These are phyloP conservation scores for Crithidia brevicula DNA, from an alignment of 208 protist species.

Conservation along the genomic window DNA sequence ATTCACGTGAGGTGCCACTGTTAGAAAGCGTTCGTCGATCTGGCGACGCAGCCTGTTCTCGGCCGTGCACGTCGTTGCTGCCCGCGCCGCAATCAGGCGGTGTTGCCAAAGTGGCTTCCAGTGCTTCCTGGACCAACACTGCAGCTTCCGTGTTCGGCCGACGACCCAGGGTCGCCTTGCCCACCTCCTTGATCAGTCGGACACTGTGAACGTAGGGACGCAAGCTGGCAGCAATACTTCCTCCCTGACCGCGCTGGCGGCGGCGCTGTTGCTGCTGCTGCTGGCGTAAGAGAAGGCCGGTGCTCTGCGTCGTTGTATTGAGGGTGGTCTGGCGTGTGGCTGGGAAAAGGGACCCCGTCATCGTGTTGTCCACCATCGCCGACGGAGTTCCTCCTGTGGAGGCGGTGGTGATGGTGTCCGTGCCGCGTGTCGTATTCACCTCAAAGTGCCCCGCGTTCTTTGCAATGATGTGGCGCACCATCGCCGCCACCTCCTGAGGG, in stretches of 20 bases:
- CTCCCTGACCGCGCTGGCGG: conserved; percentile 14
- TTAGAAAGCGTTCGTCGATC: too few relatives aligned
- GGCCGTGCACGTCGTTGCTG: neutral
- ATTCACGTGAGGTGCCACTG: neutral
- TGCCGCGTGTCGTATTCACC: conserved; percentile 29
- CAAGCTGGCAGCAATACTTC: conserved; percentile 7
- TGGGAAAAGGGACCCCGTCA: conserved; percentile 16
- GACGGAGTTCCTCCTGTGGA: neutral
- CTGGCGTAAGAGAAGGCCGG: conserved; percentile 24
- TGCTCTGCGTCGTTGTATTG: conserved; percentile 31
- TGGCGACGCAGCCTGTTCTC: neutral
- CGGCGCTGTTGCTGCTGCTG: conserved; percentile 38
- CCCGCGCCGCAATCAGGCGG: neutral
- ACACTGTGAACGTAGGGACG: conserved; percentile 28
- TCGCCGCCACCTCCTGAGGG: conserved; percentile 28
- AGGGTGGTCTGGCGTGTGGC: conserved; percentile 11
- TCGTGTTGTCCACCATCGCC: conserved; percentile 22
- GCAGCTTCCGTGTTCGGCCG: conserved; percentile 22
- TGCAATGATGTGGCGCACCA: conserved; percentile 28
- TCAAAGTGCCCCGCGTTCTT: conserved; percentile 37
- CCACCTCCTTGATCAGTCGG: conserved; percentile 27
- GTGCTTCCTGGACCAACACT: conserved; percentile 25
- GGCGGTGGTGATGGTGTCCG: conserved; percentile 26
- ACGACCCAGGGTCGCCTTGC: conserved; percentile 11
- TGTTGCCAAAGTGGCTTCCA: conserved; percentile 29